Percentiles rank a stretch among this genome's conserved stretches.
Conservation (phyloP, 306 rosid genomes). For the Lagenaria siceraria region DNA sequence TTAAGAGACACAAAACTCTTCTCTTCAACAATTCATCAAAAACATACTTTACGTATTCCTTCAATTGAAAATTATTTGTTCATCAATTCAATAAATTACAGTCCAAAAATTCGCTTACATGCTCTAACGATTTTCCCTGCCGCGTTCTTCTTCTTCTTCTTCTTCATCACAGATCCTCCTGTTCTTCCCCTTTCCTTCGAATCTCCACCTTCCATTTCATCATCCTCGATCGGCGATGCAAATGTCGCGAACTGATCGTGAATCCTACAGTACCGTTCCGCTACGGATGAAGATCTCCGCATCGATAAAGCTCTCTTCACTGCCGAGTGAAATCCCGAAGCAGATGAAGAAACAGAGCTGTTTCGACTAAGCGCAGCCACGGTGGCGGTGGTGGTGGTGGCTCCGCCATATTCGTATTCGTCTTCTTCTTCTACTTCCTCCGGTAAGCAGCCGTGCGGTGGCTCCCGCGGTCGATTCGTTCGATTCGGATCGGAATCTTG, state of each 20-base stretch:
- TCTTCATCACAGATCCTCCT: constrained; percentile 13
- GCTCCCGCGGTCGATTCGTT: not conserved
- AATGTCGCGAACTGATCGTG: constrained; percentile 41
- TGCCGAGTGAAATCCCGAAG: constrained; percentile 29
- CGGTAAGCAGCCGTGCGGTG: not conserved
- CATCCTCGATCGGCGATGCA: constrained; percentile 19
- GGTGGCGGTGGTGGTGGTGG: not conserved
- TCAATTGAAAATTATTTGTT: too few relatives aligned
- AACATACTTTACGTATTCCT: too few relatives aligned
- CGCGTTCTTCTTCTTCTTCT: constrained; percentile 4
- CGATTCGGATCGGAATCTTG: not conserved
- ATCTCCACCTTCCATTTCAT: not conserved
- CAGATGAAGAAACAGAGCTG: constrained; percentile 27
- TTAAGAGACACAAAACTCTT: too few relatives aligned
- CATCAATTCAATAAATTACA: not conserved
- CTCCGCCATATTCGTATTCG: not conserved
- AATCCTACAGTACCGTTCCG: constrained; percentile 72
- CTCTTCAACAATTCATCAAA: too few relatives aligned
- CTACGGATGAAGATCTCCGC: constrained; percentile 65
- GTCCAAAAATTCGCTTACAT: constrained; percentile 49
- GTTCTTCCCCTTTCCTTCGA: not conserved
- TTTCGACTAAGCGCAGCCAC: constrained; percentile 27
- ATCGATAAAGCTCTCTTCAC: constrained; percentile 52
- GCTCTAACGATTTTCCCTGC: constrained; percentile 52
- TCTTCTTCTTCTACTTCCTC: constrained; percentile 9